phyloP scores from a whole-genome alignment of 2,329 filamentous ascomycete species.

The Didymella exigua region DNA sequence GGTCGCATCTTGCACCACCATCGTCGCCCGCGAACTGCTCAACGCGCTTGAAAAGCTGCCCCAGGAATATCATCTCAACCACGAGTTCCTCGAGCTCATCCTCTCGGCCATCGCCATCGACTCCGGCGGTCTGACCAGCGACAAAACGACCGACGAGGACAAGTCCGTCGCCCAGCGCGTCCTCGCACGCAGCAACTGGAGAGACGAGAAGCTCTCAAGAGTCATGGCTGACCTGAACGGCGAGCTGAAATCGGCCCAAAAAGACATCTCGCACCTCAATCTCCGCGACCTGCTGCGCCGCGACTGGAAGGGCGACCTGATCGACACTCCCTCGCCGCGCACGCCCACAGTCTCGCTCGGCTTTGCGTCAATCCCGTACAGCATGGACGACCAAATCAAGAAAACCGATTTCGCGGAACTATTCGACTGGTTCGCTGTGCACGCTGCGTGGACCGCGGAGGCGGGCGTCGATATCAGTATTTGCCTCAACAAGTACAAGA shows the following conservation, averaged over 20 bases:
- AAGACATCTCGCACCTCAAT: conserved; percentile 50
- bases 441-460: conserved; percentile 57
- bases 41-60: conserved; percentile 53
- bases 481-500: conserved; percentile 55
- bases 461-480: conserved; percentile 53
- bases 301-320: conserved; percentile 57
- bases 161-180: conserved; percentile 48
- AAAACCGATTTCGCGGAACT: conserved; percentile 56
- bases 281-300: conserved; percentile 54
- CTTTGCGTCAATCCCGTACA: conserved; percentile 55
- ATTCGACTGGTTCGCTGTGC: conserved; percentile 57
- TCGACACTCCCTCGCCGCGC: conserved; percentile 54
- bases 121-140: conserved; percentile 48
- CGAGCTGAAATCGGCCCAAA: conserved; percentile 50
- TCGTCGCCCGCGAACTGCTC: conserved; percentile 56
- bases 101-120: conserved; percentile 56
- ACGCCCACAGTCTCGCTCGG: conserved; percentile 56
- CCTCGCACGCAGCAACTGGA: conserved; percentile 52
- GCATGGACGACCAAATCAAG: conserved; percentile 53
- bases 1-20: conserved; percentile 53
- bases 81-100: conserved; percentile 57
- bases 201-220: conserved; percentile 45
- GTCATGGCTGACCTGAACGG: conserved; percentile 53
- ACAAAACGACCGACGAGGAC: conserved; percentile 49
- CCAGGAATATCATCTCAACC: conserved; percentile 55